Evolutionary conservation across 2,329 filamentous ascomycete genomes (phyloP).

Genomic region (Cryphonectria radicalis): DNA sequence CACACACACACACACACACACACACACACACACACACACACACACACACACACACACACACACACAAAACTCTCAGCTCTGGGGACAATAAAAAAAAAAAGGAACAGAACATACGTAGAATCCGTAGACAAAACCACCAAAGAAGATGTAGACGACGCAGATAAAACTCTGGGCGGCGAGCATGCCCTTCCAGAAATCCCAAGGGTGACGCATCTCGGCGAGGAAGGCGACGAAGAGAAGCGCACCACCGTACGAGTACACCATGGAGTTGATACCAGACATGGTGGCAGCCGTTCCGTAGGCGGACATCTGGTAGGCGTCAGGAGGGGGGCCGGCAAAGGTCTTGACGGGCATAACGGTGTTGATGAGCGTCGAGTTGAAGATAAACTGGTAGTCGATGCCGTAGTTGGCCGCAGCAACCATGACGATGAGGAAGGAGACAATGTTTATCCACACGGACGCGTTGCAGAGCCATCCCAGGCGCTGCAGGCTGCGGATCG

Average conservation of each 20-base stretch:
- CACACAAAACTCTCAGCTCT: too few species aligned
- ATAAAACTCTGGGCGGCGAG: conserved; percentile 48
- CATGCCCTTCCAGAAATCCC: conserved; percentile 49
- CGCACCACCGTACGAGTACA: conserved; percentile 62
- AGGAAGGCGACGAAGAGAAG: conserved; percentile 63
- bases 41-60: too few species aligned
- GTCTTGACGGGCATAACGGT: conserved; percentile 15
- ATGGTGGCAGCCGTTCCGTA: conserved; percentile 45
- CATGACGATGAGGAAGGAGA: conserved; percentile 61
- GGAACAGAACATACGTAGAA: conserved; percentile 38
- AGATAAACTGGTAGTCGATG: conserved; percentile 15
- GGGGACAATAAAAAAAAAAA: too few species aligned
- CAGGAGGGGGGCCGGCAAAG: conserved; percentile 23
- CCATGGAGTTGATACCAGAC: conserved; percentile 54
- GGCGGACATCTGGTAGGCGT: conserved; percentile 17
- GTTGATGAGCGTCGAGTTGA: conserved; percentile 19
- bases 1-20: too few species aligned
- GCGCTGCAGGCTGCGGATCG: conserved; percentile 58
- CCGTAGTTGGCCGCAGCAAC: conserved; percentile 51
- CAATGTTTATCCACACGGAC: conserved; percentile 59
- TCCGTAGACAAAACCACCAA: conserved; percentile 48
- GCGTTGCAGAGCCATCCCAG: conserved; percentile 61
- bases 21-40: too few species aligned
- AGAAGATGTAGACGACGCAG: conserved; percentile 47
- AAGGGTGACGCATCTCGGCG: conserved; percentile 52